Base-by-base conservation (phyloP, 169 alveolate species). In the Cryptosporidium canis region DNA sequence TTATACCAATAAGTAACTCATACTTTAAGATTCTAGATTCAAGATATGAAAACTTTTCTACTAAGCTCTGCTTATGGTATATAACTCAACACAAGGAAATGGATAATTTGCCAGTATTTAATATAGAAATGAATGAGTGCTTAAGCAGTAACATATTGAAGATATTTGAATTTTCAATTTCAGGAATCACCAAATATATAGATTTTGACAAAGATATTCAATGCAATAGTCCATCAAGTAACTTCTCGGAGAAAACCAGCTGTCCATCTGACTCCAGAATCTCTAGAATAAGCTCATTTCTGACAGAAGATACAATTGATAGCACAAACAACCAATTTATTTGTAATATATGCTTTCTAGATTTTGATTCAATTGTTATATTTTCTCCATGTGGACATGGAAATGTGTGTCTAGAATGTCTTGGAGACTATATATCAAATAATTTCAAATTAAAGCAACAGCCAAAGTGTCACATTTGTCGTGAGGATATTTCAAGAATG, bases 351-450 rank as follows among this genome's bases (percentile, higher is more conserved):
- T 77, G 87, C 27, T 77, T 56, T 27, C 39, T 77, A 41, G 87
- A 77, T 35, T 77, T 21, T 41, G 55, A 55, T 35, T 58, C 87
- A 5, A 77, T 41, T 18, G 44, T 43, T 77, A 77, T 77, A 37
- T 77, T 77, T 77, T 43, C 87, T 14, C 87, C 87, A 37, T 77
- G 87, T 61, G 87, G 87, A 9, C 87, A 77, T 61, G 87, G 87
- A 5, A 41, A 41, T 37, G 87, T 77, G 24, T 77, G 87, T 11
- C 11, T 77, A 24, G 66, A 77, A 1, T 77, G 87, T 33, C 64
- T 77, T 21, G 87, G 87, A 39, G 87, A 77, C 37, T 77, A 77
- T 41, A 53, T 77, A 41, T 55, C 87, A 24, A 55, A 56, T 37
- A 58, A 27, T 12, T 21, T 77, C 41, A 77, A 24, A 37, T 18